phyloP scores from a whole-genome alignment of 139 green algal species.

The Coccomyxa sp. region DNA sequence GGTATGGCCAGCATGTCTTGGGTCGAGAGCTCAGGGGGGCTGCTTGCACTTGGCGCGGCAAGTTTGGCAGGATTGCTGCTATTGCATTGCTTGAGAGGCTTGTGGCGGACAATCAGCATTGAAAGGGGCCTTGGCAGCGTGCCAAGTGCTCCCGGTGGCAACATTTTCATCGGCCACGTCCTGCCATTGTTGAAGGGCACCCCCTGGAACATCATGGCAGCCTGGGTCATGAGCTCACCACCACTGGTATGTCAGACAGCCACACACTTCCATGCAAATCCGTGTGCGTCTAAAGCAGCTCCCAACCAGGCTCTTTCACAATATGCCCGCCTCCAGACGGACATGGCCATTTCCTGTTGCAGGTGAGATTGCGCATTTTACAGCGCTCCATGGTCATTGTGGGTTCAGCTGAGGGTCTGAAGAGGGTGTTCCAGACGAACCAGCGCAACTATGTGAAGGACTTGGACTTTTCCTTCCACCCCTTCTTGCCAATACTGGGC shows the following conservation, averaged over 20 bases:
- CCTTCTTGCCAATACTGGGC: slow-evolving; percentile 91
- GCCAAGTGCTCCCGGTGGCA: slow-evolving; percentile 5
- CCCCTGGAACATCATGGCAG: slow-evolving; percentile 73
- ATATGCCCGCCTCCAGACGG: no score
- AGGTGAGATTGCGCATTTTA: slow-evolving; percentile 64
- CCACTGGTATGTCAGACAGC: not conserved
- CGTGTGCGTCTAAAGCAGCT: no score
- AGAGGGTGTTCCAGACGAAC: slow-evolving; percentile 75
- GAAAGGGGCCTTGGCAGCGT: slow-evolving; percentile 3
- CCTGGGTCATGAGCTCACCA: slow-evolving; percentile 44
- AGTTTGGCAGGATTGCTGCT: not conserved
- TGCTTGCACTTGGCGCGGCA: no score
- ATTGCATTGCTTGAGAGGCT: not conserved
- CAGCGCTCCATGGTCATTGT: slow-evolving; percentile 63
- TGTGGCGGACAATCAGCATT: not conserved
- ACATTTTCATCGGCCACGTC: slow-evolving; percentile 53
- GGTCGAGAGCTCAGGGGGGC: no score
- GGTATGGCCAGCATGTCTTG: no score
- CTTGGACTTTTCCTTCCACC: slow-evolving; percentile 72
- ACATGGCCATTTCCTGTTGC: not conserved
- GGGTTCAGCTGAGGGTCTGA: slow-evolving; percentile 57
- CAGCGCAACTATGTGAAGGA: slow-evolving; percentile 79
- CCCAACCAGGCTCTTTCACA: no score
- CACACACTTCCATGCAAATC: not conserved
- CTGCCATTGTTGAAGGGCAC: slow-evolving; percentile 44